phyloP scores from a whole-genome alignment of 371 early-diverging fungal genomes.

The Syncephalastrum sp. region DNA sequence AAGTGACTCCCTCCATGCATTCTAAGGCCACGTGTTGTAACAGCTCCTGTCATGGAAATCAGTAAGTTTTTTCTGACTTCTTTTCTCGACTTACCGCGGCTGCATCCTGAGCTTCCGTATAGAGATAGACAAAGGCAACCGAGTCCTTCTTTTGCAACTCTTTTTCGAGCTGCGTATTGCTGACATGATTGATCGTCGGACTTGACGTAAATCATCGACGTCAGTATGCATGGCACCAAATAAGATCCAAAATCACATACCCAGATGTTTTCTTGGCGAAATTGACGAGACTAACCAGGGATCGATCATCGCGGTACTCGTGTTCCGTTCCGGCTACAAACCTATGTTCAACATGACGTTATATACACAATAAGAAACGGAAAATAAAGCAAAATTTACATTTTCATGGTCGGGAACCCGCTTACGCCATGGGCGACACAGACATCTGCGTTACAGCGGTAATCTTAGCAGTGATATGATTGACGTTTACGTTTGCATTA shows the following conservation, averaged over 20 bases:
- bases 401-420: slow-evolving; percentile 84
- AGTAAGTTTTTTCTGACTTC: background rate
- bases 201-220: slow-evolving; percentile 15
- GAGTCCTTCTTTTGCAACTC: slow-evolving; percentile 19
- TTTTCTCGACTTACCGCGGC: slow-evolving; percentile 10
- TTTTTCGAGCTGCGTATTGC: slow-evolving; percentile 15
- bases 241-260: slow-evolving; percentile 11
- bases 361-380: too few species aligned
- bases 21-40: slow-evolving; percentile 24
- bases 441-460: slow-evolving; percentile 20
- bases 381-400: slow-evolving; percentile 31
- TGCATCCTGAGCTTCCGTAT: slow-evolving; percentile 18
- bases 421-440: slow-evolving; percentile 61
- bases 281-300: slow-evolving; percentile 42
- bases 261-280: slow-evolving; percentile 48
- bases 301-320: slow-evolving; percentile 56
- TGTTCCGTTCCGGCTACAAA: slow-evolving; percentile 34
- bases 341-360: slow-evolving; percentile 7
- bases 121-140: slow-evolving; percentile 36
- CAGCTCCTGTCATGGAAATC: slow-evolving; percentile 16
- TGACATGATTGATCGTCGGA: slow-evolving; percentile 24
- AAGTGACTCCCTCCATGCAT: slow-evolving; percentile 24
- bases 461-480: background rate
- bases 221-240: slow-evolving; percentile 3
- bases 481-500: slow-evolving; percentile 14